phyloP scores from a whole-genome alignment of 2,329 filamentous ascomycete species.

The Neoscytalidium dimidiatum region DNA sequence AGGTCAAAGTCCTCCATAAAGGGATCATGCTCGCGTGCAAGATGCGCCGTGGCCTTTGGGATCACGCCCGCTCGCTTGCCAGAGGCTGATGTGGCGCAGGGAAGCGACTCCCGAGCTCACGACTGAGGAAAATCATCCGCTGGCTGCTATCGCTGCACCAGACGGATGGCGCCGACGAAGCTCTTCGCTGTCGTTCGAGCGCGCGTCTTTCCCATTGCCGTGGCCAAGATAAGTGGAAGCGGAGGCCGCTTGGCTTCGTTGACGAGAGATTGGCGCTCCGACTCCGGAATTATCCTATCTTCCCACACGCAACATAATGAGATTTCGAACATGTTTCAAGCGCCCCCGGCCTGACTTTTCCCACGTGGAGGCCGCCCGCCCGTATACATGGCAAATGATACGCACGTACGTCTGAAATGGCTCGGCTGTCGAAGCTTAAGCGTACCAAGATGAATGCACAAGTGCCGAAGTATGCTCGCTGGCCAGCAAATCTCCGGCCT shows the following conservation, averaged over 20 bases:
- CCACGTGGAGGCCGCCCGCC: background rate
- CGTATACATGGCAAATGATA: background rate
- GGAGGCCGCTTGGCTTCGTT: background rate
- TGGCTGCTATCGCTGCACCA: background rate
- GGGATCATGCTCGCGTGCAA: slow-evolving; percentile 9
- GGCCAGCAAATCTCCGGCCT: background rate
- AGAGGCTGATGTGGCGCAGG: background rate
- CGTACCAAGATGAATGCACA: background rate
- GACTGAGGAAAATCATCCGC: background rate
- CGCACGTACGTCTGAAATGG: background rate
- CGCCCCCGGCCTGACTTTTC: background rate
- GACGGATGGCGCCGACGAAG: slow-evolving; percentile 4
- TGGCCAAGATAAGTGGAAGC: background rate
- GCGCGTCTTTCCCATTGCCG: background rate
- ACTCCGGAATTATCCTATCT: slow-evolving; percentile 10
- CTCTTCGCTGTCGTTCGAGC: background rate
- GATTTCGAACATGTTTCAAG: background rate
- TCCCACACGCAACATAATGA: background rate
- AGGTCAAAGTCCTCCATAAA: background rate
- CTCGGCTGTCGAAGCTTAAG: background rate
- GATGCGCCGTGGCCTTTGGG: background rate
- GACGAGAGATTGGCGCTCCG: slow-evolving; percentile 4
- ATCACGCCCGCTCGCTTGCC: background rate
- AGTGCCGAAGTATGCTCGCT: background rate
- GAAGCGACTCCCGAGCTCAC: background rate